Evolutionary conservation across 305 asterid genomes (phyloP), one percentile per base, ranked within the genome.

Genomic region (Solanum hybrid): DNA sequence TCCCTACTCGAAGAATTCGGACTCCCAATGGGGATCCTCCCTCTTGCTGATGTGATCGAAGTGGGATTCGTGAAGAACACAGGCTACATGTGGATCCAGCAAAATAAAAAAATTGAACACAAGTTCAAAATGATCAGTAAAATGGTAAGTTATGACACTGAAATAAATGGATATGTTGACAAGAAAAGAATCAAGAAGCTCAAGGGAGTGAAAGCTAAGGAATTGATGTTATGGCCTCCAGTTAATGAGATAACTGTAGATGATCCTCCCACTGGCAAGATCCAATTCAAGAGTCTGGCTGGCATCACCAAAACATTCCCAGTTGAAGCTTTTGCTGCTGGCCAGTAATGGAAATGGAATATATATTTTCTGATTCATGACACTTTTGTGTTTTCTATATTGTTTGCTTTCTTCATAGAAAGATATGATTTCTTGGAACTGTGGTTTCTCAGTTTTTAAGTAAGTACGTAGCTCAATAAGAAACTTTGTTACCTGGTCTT

Each of bases 151-250:
- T 95, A 95, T 38, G 97, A 93, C 31, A 57, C 93, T 0, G 94
- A 91, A 3, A 94, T 96, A 65, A 93, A 91, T 2, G 97, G 97
- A 4, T 93, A 87, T 4, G 38, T 96, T 36, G 95, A 92, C 89
- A 95, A 94, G 92, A 94, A 94, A 90, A 89, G 90, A 92, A 88
- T 88, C 89, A 88, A 88, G 89, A 88, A 88, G 73, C 85, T 88
- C 12, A 88, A 88, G 45, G 89, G 89, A 11, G 86, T 88, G 37
- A 57, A 57, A 57, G 70, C 70, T 57, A 96, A 95, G 91, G 97
- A 96, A 92, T 93, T 96, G 22, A 92, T 95, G 94, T 65, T 95
- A 27, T 95, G 97, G 97, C 97, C 98, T 11, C 97, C 98, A 1
- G 96, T 96, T 10, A 93, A 90, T 76, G 96, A 95, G 93, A 95